Conservation (phyloP, 768 basidiomycete species). For the Amanita exitialis region DNA sequence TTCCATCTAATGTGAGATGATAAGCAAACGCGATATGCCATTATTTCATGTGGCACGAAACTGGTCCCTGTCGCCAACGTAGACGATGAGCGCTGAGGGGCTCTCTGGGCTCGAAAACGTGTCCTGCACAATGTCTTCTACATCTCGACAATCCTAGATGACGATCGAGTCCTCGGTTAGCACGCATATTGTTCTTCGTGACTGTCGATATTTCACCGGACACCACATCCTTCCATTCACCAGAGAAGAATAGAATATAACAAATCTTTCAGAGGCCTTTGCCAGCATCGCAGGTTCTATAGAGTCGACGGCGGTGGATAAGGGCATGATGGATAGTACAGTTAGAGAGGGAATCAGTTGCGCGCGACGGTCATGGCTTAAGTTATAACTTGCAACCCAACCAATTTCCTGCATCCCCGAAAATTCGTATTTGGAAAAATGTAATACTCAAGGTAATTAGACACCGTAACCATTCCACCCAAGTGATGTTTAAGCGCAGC, state of each 20-base stretch:
- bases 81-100: slow-evolving; percentile 52
- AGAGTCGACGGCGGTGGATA: slow-evolving; percentile 27
- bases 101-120: slow-evolving; percentile 34
- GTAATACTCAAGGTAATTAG: background rate
- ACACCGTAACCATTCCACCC: background rate
- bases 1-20: slow-evolving; percentile 50
- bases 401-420: too few species aligned
- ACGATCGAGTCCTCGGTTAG: background rate
- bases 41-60: slow-evolving; percentile 24
- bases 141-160: slow-evolving; percentile 52
- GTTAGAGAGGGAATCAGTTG: background rate
- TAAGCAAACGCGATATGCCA: background rate
- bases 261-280: slow-evolving; percentile 35
- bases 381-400: too few species aligned
- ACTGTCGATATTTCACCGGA: slow-evolving; percentile 33
- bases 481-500: background rate
- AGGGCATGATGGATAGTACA: slow-evolving; percentile 39
- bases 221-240: slow-evolving; percentile 62
- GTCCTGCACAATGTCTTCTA: slow-evolving; percentile 43
- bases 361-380: background rate
- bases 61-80: slow-evolving; percentile 58
- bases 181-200: background rate
- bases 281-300: slow-evolving; percentile 26
- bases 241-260: slow-evolving; percentile 67
- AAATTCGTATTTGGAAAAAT: background rate